Evolutionary conservation across 2,329 filamentous ascomycete species (phyloP).

Genomic region (Ambrosiella beaveri): DNA sequence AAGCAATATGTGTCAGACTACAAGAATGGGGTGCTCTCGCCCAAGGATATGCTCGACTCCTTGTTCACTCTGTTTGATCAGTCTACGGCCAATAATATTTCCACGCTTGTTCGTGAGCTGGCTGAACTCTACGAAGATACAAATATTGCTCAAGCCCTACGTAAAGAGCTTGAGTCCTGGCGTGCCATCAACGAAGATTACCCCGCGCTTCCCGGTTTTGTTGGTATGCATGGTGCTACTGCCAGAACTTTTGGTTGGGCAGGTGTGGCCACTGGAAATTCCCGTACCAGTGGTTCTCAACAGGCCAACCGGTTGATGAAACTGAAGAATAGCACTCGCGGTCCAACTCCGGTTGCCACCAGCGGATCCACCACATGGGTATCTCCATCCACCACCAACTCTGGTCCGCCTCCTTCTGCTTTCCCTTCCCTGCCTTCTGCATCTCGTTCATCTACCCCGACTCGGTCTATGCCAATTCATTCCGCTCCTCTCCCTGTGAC

Average conservation of each 20-base stretch:
- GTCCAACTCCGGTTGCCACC: slow-evolving; percentile 15
- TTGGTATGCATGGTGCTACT: slow-evolving; percentile 46
- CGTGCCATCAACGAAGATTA: slow-evolving; percentile 93
- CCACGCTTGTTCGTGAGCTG: slow-evolving; percentile 78
- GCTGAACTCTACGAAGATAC: slow-evolving; percentile 84
- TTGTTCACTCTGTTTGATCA: slow-evolving; percentile 75
- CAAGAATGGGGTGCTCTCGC: slow-evolving; percentile 49
- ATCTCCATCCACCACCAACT: slow-evolving; percentile 14
- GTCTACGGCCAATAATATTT: slow-evolving; percentile 60
- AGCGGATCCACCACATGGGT: slow-evolving; percentile 10
- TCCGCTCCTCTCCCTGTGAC: slow-evolving; percentile 1
- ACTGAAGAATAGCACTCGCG: slow-evolving; percentile 40
- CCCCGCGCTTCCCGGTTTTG: slow-evolving; percentile 63
- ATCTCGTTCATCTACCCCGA: not conserved
- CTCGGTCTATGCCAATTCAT: slow-evolving; percentile 5
- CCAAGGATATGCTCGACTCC: slow-evolving; percentile 63
- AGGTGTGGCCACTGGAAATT: slow-evolving; percentile 42
- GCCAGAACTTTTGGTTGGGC: slow-evolving; percentile 42
- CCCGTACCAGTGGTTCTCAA: slow-evolving; percentile 25
- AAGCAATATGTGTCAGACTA: slow-evolving; percentile 65
- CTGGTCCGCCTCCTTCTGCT: slow-evolving; percentile 18
- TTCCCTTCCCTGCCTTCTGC: slow-evolving; percentile 25
- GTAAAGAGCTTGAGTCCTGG: slow-evolving; percentile 88
- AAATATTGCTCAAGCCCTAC: slow-evolving; percentile 51
- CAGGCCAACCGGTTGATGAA: slow-evolving; percentile 37